These are phyloP conservation scores for Pythium utonaiense DNA, from an alignment of 352 stramenopile species.

Conservation along the genomic window DNA sequence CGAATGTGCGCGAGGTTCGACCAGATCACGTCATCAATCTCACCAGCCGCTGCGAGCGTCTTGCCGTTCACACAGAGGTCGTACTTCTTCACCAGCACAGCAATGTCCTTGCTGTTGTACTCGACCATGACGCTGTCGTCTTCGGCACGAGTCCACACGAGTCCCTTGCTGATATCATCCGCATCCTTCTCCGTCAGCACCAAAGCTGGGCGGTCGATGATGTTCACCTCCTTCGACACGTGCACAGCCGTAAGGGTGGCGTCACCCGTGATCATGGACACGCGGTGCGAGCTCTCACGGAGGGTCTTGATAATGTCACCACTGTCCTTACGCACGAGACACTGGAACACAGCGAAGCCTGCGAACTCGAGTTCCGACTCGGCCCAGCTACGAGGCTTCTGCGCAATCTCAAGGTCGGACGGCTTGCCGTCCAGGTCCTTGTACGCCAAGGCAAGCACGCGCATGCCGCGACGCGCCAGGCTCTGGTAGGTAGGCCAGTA, in stretches of 20 bases:
- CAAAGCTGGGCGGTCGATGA: slow-evolving; percentile 78
- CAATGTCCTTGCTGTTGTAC: slow-evolving; percentile 66
- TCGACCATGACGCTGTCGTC: slow-evolving; percentile 65
- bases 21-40: slow-evolving; percentile 85
- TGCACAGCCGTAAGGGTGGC: slow-evolving; percentile 95
- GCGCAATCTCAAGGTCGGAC: slow-evolving; percentile 69
- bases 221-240: slow-evolving; percentile 94
- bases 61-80: slow-evolving; percentile 85
- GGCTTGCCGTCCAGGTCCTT: slow-evolving; percentile 83
- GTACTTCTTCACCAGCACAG: slow-evolving; percentile 68
- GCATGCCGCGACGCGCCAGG: slow-evolving; percentile 80
- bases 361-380: slow-evolving; percentile 95
- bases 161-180: slow-evolving; percentile 19
- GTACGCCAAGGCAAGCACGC: slow-evolving; percentile 95
- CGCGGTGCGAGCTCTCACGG: slow-evolving; percentile 87
- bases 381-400: slow-evolving; percentile 82
- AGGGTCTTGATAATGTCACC: slow-evolving; percentile 92
- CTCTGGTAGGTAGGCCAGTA: slow-evolving; percentile 90
- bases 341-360: slow-evolving; percentile 92
- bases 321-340: slow-evolving; percentile 95
- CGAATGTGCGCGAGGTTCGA: slow-evolving; percentile 71
- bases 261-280: slow-evolving; percentile 99
- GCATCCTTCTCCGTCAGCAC: slow-evolving; percentile 62
- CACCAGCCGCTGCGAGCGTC: slow-evolving; percentile 60
- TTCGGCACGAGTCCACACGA: slow-evolving; percentile 81